These are phyloP conservation scores for Ligustrum vulgare DNA, from an alignment of 257 asterid genomes.

Conservation along the genomic window DNA sequence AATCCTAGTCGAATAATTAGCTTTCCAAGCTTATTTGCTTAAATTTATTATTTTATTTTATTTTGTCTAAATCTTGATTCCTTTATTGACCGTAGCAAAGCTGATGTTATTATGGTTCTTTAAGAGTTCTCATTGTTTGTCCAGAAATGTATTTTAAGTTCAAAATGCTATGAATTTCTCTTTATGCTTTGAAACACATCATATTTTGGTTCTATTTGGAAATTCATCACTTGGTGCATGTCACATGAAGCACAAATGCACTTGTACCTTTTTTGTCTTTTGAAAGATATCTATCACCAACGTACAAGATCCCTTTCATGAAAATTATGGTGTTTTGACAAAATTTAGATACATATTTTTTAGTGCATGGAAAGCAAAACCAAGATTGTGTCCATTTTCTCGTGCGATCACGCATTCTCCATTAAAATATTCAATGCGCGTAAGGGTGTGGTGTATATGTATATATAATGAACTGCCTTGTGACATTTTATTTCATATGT, in stretches of 20 bases:
- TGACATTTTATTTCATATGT: neutral
- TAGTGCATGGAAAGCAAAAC: neutral
- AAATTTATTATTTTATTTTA: slow-evolving; percentile 30
- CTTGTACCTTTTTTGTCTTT: neutral
- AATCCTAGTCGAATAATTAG: slow-evolving; percentile 36
- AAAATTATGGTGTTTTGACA: neutral
- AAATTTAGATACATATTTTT: neutral
- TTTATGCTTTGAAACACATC: slow-evolving; percentile 17
- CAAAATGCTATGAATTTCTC: slow-evolving; percentile 27
- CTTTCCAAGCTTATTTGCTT: slow-evolving; percentile 28
- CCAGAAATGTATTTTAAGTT: slow-evolving; percentile 33
- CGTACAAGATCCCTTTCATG: slow-evolving; percentile 3
- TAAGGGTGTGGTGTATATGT: neutral
- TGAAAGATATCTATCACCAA: slow-evolving; percentile 7
- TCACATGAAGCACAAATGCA: slow-evolving; percentile 34
- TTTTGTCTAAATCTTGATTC: slow-evolving; percentile 22
- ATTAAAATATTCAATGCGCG: neutral
- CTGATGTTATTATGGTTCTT: slow-evolving; percentile 28
- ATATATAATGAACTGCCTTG: neutral
- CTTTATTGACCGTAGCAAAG: slow-evolving; percentile 27
- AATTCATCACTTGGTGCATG: slow-evolving; percentile 14
- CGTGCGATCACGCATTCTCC: neutral
- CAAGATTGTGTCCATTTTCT: neutral
- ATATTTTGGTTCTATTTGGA: slow-evolving; percentile 19
- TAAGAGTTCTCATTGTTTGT: slow-evolving; percentile 41